A percentile compares a stretch with the other conserved stretches of the same genome.
Evolutionary conservation across 345 rosid genomes (phyloP).

Genomic region (Dipteronia sinensis): DNA sequence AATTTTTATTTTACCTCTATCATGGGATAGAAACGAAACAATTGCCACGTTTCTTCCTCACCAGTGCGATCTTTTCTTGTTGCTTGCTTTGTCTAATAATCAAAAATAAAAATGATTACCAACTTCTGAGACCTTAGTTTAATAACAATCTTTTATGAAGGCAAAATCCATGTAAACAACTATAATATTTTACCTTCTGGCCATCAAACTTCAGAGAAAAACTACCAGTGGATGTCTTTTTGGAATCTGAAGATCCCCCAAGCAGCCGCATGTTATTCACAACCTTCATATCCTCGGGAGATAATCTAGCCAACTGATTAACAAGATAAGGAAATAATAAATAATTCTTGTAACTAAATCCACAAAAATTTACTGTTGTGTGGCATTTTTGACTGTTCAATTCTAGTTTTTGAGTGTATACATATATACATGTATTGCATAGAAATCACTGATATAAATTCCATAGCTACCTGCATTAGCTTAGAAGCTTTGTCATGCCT

Average conservation of each 20-base stretch:
- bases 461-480: slow-evolving; percentile 79
- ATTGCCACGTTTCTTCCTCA: slow-evolving; percentile 92
- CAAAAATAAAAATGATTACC: slow-evolving; percentile 16
- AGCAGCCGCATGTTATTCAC: slow-evolving; percentile 73
- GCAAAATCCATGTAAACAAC: neutral
- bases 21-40: slow-evolving; percentile 87
- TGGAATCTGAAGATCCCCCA: slow-evolving; percentile 58
- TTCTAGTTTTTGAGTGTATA: neutral
- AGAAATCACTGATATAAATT: slow-evolving; percentile 7
- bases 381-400: neutral
- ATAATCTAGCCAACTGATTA: slow-evolving; percentile 76
- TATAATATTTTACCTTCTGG: slow-evolving; percentile 55
- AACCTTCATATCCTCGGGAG: slow-evolving; percentile 74
- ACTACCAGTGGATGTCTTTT: slow-evolving; percentile 43
- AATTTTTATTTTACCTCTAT: slow-evolving; percentile 57
- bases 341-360: neutral
- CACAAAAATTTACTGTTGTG: neutral
- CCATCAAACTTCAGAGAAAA: slow-evolving; percentile 89
- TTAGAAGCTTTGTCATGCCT: slow-evolving; percentile 87
- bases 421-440: neutral
- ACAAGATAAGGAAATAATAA: neutral
- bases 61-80: slow-evolving; percentile 79
- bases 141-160: neutral
- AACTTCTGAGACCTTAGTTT: slow-evolving; percentile 10
- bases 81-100: slow-evolving; percentile 70